Conservation (phyloP, 306 rosid genomes). For the Glycyrrhiza uralensis region DNA sequence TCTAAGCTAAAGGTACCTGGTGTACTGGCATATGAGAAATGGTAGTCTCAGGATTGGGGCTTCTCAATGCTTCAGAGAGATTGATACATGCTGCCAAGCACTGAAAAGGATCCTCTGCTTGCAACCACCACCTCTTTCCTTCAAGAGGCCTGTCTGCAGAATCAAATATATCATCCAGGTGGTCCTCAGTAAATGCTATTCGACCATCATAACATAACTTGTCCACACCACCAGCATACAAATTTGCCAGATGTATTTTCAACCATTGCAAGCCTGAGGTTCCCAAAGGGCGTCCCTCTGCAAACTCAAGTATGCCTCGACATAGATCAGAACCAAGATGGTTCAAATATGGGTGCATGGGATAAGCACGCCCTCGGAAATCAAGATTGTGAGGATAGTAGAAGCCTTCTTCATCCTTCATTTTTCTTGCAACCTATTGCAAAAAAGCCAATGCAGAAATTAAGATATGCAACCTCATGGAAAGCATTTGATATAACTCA, state of each 20-base stretch:
- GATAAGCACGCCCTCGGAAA: constrained; percentile 98
- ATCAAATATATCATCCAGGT: constrained; percentile 73
- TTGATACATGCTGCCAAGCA: constrained; percentile 85
- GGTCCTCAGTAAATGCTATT: constrained; percentile 60
- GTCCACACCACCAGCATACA: constrained; percentile 91
- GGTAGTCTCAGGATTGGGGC: constrained; percentile 79
- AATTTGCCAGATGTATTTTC: constrained; percentile 94
- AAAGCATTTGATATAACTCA: constrained; percentile 15
- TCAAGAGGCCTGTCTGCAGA: constrained; percentile 89
- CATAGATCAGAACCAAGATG: constrained; percentile 98
- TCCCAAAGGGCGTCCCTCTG: constrained; percentile 86
- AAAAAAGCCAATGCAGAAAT: constrained; percentile 23
- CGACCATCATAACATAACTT: constrained; percentile 74
- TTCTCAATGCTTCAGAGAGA: constrained; percentile 86
- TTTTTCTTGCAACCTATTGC: constrained; percentile 86
- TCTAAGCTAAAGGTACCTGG: constrained; percentile 55
- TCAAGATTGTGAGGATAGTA: constrained; percentile 97
- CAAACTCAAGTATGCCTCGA: constrained; percentile 89
- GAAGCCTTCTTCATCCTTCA: constrained; percentile 95
- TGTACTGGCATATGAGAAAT: constrained; percentile 86
- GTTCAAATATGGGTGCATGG: constrained; percentile 92
- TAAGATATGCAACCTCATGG: not conserved
- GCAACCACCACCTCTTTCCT: constrained; percentile 91
- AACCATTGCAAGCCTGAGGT: constrained; percentile 87
- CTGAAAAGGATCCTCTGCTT: constrained; percentile 98